Base-by-base conservation (phyloP, 768 basidiomycete species). In the Boletus subparvulus region DNA sequence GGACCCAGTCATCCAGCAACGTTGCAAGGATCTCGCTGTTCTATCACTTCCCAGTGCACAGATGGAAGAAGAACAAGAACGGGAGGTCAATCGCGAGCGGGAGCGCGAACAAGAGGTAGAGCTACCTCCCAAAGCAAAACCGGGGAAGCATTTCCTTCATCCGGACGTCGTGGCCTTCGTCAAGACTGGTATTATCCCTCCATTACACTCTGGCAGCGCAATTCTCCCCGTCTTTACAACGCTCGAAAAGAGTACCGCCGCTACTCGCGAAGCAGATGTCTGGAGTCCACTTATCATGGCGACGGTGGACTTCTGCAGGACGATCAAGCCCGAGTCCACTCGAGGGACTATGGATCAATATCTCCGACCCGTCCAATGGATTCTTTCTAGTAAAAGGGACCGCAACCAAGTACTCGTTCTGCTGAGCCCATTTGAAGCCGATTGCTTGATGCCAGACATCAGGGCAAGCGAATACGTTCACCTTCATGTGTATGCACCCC, bases 51-150 rank as follows among this genome's bases (percentile, higher is more conserved):
- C 55, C 1, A 52, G 63, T 30, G 54, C 47, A 19, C 58, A 49
- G 14, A 52, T 77, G 55, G 72, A 73, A 21, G 78, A 81, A 53
- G 77, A 79, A 47, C 77, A 77, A 50, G 80, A 80, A 61, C 63
- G 78, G 42, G 78, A 80, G 52, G 69, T 80, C 3, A 61, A 58
- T 2, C 75, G 74, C 37, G 79, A 80, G 56, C 65, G 72, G 6
- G 78, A 80, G 58, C 60, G 61, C 26, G 78, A 80, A 59, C 62
- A 62, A 4, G 65, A 79, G 47, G 56, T 72, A 3, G 65, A 78
- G 56, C 63, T 74, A 14, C 73, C 77, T 12, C 63, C 71, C 4
- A 56, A 49, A 14, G 66, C 68, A 12, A 0, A 33, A 12, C 47
- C 70, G 1, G 61, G 50, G 11, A 3, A 24, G 3, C 71, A 70